Percentiles rank a stretch among this genome's conserved stretches.
Evolutionary conservation across 2,329 filamentous ascomycete species (phyloP).

Genomic region (Fusarium sp.): DNA sequence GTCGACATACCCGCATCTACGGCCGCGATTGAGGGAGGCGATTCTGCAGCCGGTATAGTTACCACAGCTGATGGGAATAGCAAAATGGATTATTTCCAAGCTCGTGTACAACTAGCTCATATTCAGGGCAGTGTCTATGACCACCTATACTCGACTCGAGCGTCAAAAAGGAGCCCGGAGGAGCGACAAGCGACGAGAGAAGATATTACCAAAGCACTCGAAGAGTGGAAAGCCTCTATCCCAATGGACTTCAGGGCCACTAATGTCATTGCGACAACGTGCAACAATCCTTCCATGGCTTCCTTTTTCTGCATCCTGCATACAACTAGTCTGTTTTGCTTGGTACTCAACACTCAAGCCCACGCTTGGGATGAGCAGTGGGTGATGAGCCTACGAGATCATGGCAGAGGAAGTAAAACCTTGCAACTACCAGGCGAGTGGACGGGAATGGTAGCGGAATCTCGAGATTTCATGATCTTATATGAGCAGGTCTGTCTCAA

Average conservation of each 20-base stretch:
- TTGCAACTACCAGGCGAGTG: conserved; percentile 7
- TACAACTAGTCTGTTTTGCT: conserved; percentile 2
- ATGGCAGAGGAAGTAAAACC: not conserved
- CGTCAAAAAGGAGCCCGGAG: not conserved
- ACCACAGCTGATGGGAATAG: not conserved
- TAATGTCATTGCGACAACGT: not conserved
- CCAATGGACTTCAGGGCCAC: not conserved
- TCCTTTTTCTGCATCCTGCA: conserved; percentile 6
- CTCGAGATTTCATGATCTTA: conserved; percentile 8
- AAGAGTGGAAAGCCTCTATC: not conserved
- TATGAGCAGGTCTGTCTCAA: not conserved
- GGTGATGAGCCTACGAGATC: not conserved
- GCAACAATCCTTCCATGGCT: not conserved
- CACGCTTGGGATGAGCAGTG: conserved; percentile 16
- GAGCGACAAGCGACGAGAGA: conserved; percentile 1
- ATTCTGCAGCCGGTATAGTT: not conserved
- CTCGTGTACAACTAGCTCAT: conserved; percentile 3
- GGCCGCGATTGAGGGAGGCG: rapidly evolving
- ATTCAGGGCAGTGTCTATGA: conserved; percentile 13
- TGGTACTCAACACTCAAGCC: conserved; percentile 1
- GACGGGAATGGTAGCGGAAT: not conserved
- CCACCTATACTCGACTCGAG: conserved; percentile 3
- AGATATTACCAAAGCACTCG: not conserved
- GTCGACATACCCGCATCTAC: not conserved
- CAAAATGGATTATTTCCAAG: conserved; percentile 8